These are phyloP conservation scores for Straminergon stramineum DNA, from an alignment of 225 moss, liverwort and hornwort genomes.

Conservation along the genomic window DNA sequence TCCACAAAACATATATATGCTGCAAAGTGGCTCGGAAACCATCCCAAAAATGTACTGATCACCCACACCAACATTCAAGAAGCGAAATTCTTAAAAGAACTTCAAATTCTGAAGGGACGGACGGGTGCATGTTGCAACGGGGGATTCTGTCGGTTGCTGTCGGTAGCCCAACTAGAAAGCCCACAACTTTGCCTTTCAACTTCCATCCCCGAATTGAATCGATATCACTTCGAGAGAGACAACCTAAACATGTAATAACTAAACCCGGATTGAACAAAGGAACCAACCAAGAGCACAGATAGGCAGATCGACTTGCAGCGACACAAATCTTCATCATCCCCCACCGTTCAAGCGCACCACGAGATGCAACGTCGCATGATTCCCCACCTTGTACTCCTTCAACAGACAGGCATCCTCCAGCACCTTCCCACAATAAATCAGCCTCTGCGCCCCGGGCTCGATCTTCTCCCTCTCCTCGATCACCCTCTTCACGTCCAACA, in stretches of 20 bases:
- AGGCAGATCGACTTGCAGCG: not conserved
- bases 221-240: not conserved
- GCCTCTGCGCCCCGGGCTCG: not conserved
- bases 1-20: not conserved
- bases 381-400: not conserved
- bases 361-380: not conserved
- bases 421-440: not conserved
- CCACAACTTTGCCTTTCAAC: not conserved
- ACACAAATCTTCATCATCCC: not conserved
- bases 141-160: not conserved
- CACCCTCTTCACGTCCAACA: not conserved
- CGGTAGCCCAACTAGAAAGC: not conserved
- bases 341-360: constrained; percentile 2
- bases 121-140: not conserved
- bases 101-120: not conserved
- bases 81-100: not conserved
- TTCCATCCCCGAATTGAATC: not conserved
- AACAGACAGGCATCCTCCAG: not conserved
- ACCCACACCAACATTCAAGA: not conserved
- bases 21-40: not conserved
- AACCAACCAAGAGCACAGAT: not conserved
- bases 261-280: not conserved
- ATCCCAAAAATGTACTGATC: not conserved
- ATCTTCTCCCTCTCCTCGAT: not conserved
- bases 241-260: not conserved